Evolutionary conservation across 164 flowering plant genomes (phyloP), one percentile per base, ranked within the genome.

Genomic region (Paratinospora sagittata): DNA sequence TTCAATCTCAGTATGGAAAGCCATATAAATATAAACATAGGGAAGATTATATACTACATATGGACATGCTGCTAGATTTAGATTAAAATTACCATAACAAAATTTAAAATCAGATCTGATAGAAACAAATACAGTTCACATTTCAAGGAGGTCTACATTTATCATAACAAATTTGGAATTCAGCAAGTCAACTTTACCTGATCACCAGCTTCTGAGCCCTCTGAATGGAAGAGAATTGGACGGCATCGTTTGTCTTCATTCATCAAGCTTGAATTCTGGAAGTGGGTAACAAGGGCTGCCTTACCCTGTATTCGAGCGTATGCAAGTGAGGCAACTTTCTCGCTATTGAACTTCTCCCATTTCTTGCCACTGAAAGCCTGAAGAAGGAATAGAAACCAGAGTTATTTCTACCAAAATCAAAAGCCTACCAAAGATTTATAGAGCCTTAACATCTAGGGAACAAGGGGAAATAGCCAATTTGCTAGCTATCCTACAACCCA

Each of bases 261-360:
- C 99, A 96, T 96, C 85, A 96, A 81, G 76, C 98, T 96, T 64
- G 99, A 93, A 78, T 93, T 93, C 80, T 96, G 96, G 75, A 96
- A 96, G 71, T 93, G 99, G 27, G 91, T 77, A 47, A 96, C 87
- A 41, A 96, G 95, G 21, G 98, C 95, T 2, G 84, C 63, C 78
- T 89, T 96, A 63, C 99, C 99, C 80, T 96, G 99, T 55, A 96
- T 96, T 66, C 99, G 85, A 73, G 99, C 99, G 84, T 91, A 96
- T 55, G 99, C 99, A 83, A 96, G 76, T 10, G 92, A 88, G 71
- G 99, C 98, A 69, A 95, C 98, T 78, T 95, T 95, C 76, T 95
- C 99, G 74, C 99, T 95, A 49, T 95, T 95, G 68, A 95, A 95
- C 82, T 92, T 95, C 84, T 95, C 99, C 99, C 99, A 95, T 71